phyloP scores from a whole-genome alignment of 1,139 yeast genomes.

The Debaryomycetaceae sp. region DNA sequence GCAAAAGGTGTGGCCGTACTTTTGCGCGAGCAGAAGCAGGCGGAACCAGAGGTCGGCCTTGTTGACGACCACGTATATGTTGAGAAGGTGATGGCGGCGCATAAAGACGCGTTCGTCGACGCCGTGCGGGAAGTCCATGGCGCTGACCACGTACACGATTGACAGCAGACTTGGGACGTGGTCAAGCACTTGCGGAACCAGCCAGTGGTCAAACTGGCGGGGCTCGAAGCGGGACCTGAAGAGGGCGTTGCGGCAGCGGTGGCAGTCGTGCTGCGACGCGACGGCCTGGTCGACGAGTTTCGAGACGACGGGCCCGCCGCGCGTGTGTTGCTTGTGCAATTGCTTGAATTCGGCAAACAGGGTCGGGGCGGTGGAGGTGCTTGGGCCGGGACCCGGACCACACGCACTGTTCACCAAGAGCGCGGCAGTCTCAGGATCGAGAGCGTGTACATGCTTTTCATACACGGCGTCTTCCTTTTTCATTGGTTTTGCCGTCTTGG shows the following conservation, averaged over 20 bases:
- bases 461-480: slow-evolving; percentile 15
- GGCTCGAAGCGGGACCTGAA: slow-evolving; percentile 23
- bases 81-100: slow-evolving; percentile 6
- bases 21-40: slow-evolving; percentile 17
- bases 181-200: slow-evolving; percentile 19
- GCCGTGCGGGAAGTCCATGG: slow-evolving; percentile 61
- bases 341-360: background rate
- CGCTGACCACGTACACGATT: slow-evolving; percentile 51
- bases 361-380: background rate
- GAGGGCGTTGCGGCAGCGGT: slow-evolving; percentile 45
- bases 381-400: background rate
- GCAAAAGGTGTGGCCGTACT: slow-evolving; percentile 35
- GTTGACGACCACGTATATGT: slow-evolving; percentile 43
- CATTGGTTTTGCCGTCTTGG: slow-evolving; percentile 3
- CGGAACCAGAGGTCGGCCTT: slow-evolving; percentile 45
- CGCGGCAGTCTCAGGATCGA: slow-evolving; percentile 16
- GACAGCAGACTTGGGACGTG: slow-evolving; percentile 37
- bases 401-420: slow-evolving; percentile 12
- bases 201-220: slow-evolving; percentile 23
- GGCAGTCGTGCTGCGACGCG: slow-evolving; percentile 22
- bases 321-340: background rate
- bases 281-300: background rate
- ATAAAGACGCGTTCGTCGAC: slow-evolving; percentile 27
- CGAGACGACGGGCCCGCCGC: background rate
- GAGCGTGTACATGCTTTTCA: slow-evolving; percentile 7